These are phyloP conservation scores for Umbelopsis ramanniana DNA, from an alignment of 192 early-diverging fungal genomes.

Conservation along the genomic window DNA sequence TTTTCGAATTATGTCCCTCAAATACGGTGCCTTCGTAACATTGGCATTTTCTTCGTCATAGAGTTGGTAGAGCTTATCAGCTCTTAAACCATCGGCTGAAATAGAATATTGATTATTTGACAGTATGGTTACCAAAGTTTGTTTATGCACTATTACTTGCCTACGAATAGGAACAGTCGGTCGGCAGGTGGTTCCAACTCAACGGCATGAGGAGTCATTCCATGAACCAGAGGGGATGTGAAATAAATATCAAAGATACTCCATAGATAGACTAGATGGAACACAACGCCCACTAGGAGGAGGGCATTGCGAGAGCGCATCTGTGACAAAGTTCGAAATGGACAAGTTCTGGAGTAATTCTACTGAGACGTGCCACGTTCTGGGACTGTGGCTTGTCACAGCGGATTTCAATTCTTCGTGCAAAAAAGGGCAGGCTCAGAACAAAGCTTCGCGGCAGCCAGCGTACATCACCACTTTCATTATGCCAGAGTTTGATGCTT, in stretches of 20 bases:
- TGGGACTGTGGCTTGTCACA: background rate
- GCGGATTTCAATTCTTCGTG: conserved; percentile 10
- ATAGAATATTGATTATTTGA: background rate
- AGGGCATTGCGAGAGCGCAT: conserved; percentile 49
- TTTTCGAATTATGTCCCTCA: conserved; percentile 59
- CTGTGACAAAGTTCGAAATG: background rate
- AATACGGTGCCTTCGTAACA: conserved; percentile 60
- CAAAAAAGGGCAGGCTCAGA: background rate
- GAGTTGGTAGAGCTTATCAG: conserved; percentile 91
- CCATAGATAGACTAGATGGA: conserved; percentile 88
- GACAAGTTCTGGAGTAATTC: background rate
- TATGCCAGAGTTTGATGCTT: conserved; percentile 20
- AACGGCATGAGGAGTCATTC: conserved; percentile 87
- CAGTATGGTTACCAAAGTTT: background rate
- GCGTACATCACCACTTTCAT: background rate
- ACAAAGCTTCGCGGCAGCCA: no score
- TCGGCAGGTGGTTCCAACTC: conserved; percentile 76
- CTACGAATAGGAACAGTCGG: conserved; percentile 87
- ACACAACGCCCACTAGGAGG: conserved; percentile 83
- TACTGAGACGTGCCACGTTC: conserved; percentile 9
- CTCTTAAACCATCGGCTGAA: conserved; percentile 89
- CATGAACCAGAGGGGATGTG: conserved; percentile 96
- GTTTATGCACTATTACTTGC: conserved; percentile 40
- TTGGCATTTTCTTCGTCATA: conserved; percentile 45
- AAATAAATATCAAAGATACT: conserved; percentile 99